phyloP scores from a whole-genome alignment of 176 grass and related monocot genomes.

The Neostapfia colusana region DNA sequence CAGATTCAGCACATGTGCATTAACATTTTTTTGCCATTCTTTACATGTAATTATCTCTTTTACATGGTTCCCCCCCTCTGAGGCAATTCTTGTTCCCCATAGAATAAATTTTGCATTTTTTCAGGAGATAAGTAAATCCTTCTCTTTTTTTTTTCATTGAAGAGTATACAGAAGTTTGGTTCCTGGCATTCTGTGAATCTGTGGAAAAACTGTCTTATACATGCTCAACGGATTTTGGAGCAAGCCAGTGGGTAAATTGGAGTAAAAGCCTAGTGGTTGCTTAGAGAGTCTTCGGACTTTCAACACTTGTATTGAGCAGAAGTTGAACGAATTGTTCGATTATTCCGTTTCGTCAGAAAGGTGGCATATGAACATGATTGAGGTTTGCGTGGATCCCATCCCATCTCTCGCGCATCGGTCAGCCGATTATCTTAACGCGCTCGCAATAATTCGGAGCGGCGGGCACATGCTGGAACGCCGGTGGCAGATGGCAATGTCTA shows the following conservation, averaged over 20 bases:
- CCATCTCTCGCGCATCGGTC: background rate
- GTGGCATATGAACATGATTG: slow-evolving; percentile 21
- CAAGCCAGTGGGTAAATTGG: slow-evolving; percentile 26
- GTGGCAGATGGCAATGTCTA: slow-evolving; percentile 43
- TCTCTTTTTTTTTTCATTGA: slow-evolving; percentile 27
- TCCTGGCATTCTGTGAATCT: slow-evolving; percentile 26
- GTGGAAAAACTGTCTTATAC: slow-evolving; percentile 9
- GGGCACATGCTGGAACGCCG: slow-evolving; percentile 33
- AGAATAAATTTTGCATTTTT: slow-evolving; percentile 67
- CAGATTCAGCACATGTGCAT: slow-evolving; percentile 46
- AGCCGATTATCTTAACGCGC: slow-evolving; percentile 19
- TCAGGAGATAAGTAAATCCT: slow-evolving; percentile 57
- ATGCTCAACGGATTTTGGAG: slow-evolving; percentile 16
- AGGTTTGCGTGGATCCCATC: slow-evolving; percentile 38
- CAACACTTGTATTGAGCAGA: slow-evolving; percentile 5
- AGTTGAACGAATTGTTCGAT: slow-evolving; percentile 12
- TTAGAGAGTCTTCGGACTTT: slow-evolving; percentile 14
- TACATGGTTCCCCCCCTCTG: slow-evolving; percentile 54
- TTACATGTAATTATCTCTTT: slow-evolving; percentile 96
- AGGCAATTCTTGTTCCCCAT: slow-evolving; percentile 60
- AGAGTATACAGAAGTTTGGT: slow-evolving; percentile 49
- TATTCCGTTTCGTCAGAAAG: slow-evolving; percentile 18
- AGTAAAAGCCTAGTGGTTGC: slow-evolving; percentile 37
- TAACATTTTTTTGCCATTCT: slow-evolving; percentile 69
- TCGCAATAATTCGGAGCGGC: slow-evolving; percentile 36